Percentiles rank a stretch among this genome's conserved stretches.
phyloP scores from a whole-genome alignment of 305 asterid species.

The Salvia sclarea region DNA sequence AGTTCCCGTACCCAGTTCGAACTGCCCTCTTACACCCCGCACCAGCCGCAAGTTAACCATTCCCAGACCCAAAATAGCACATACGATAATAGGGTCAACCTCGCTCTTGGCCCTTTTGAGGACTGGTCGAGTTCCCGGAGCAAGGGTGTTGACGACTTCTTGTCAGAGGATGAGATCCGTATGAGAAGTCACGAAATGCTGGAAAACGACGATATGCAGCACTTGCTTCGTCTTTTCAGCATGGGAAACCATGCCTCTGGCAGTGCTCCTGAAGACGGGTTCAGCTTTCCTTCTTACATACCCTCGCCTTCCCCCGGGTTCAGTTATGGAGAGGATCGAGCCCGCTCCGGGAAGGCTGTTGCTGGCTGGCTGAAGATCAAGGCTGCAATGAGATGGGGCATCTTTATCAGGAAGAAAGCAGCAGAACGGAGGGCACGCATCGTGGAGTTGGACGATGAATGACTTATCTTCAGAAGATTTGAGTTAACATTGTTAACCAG shows the following conservation, averaged over 20 bases:
- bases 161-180: conserved; percentile 84
- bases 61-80: conserved; percentile 34
- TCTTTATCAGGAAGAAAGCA: conserved; percentile 83
- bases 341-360: conserved; percentile 72
- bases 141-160: conserved; percentile 60
- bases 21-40: conserved; percentile 41
- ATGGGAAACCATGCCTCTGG: conserved; percentile 59
- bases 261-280: conserved; percentile 59
- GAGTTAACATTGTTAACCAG: conserved; percentile 28
- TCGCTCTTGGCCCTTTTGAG: conserved; percentile 73
- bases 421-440: conserved; percentile 86
- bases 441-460: conserved; percentile 71
- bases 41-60: conserved; percentile 46
- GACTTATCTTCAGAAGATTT: not conserved
- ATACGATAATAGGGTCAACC: conserved; percentile 49
- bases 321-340: conserved; percentile 57
- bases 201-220: conserved; percentile 81
- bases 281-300: conserved; percentile 50
- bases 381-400: conserved; percentile 94
- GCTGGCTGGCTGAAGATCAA: conserved; percentile 82
- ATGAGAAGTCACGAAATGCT: conserved; percentile 81
- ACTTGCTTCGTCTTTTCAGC: conserved; percentile 74
- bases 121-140: conserved; percentile 65
- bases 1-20: conserved; percentile 49
- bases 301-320: conserved; percentile 59